A percentile compares a stretch with the other conserved stretches of the same genome.
These are phyloP conservation scores for Alnus glutinosa DNA, from an alignment of 306 rosid species.

Conservation along the genomic window DNA sequence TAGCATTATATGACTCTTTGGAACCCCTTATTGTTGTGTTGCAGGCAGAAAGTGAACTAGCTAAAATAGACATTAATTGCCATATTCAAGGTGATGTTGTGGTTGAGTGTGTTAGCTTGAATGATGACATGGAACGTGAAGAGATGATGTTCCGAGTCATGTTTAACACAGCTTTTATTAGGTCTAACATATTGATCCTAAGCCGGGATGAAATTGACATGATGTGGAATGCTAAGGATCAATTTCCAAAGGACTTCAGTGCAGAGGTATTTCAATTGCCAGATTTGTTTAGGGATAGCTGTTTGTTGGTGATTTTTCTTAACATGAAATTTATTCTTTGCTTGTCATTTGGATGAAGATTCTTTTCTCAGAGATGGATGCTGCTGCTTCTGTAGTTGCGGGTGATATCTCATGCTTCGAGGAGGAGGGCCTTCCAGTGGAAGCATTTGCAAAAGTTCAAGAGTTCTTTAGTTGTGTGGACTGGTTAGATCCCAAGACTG, in stretches of 20 bases:
- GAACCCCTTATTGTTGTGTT: conserved; percentile 30
- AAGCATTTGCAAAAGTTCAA: conserved; percentile 94
- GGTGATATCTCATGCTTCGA: conserved; percentile 63
- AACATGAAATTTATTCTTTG: conserved; percentile 31
- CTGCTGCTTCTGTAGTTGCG: conserved; percentile 52
- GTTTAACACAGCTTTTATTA: conserved; percentile 93
- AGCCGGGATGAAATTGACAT: conserved; percentile 81
- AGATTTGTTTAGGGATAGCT: conserved; percentile 18
- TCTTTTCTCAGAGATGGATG: conserved; percentile 92
- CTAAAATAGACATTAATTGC: conserved; percentile 84
- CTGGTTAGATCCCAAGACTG: conserved; percentile 79
- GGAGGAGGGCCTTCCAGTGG: conserved; percentile 89
- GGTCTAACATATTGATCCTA: conserved; percentile 89
- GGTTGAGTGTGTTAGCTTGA: conserved; percentile 72
- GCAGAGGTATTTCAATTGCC: conserved; percentile 72
- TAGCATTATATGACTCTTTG: conserved; percentile 20
- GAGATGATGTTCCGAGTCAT: conserved; percentile 80
- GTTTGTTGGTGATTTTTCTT: conserved; percentile 15
- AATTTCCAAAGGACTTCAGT: conserved; percentile 78
- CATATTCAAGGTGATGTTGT: conserved; percentile 94
- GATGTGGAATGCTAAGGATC: conserved; percentile 78
- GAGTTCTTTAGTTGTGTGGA: conserved; percentile 86
- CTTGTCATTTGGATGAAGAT: conserved; percentile 56
- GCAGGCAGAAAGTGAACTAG: conserved; percentile 85
- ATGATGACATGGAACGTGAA: conserved; percentile 61